phyloP scores from a whole-genome alignment of 2,329 filamentous ascomycete species.

The Xylariaceae sp. region DNA sequence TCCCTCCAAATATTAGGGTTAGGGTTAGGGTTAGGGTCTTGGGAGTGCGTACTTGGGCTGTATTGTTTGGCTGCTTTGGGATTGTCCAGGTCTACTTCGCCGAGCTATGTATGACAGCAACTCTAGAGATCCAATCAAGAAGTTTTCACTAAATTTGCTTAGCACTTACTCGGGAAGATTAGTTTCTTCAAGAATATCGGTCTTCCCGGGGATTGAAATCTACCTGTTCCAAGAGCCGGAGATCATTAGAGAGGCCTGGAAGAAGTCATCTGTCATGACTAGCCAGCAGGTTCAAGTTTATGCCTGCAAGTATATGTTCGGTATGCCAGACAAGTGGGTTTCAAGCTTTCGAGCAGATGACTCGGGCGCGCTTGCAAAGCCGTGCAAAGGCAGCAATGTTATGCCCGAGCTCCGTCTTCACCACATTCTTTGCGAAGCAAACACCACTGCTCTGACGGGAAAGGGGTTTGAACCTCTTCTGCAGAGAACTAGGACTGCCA shows the following conservation, averaged over 20 bases:
- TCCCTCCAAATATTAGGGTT: too few relatives aligned
- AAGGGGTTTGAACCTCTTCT: not conserved
- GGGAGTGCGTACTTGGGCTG: too few relatives aligned
- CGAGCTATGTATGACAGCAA: too few relatives aligned
- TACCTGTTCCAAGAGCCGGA: not conserved
- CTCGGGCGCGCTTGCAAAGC: not conserved
- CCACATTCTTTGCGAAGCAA: not conserved
- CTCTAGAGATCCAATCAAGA: too few relatives aligned
- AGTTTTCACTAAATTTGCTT: too few relatives aligned
- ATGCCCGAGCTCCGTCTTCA: not conserved
- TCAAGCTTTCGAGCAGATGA: constrained; percentile 2
- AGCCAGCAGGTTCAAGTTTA: not conserved
- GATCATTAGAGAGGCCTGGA: not conserved
- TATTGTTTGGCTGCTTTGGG: too few relatives aligned
- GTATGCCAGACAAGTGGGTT: not conserved
- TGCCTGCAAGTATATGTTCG: not conserved
- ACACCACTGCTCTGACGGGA: not conserved
- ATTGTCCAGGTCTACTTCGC: too few relatives aligned
- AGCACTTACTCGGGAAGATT: too few relatives aligned
- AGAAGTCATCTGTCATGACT: not conserved
- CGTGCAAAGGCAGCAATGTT: not conserved
- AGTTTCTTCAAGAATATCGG: too few relatives aligned
- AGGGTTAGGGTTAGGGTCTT: too few relatives aligned
- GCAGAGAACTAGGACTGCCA: not conserved
- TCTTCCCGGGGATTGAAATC: not conserved